phyloP scores from a whole-genome alignment of 2,329 filamentous ascomycete species.

The Thyridium curvatum region DNA sequence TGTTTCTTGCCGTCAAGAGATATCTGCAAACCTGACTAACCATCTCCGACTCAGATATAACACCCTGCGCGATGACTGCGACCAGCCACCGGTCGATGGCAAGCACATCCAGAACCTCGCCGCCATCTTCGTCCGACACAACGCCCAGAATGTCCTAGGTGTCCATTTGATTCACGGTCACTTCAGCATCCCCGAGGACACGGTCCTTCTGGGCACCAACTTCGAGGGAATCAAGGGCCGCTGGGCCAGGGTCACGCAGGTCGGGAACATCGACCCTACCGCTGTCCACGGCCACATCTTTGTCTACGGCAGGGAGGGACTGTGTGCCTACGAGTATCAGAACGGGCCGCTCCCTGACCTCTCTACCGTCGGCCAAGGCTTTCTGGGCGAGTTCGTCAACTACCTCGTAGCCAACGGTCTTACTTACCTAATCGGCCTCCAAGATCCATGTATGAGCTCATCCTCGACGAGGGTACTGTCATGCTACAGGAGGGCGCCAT shows the following conservation, averaged over 20 bases:
- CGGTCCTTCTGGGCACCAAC: constrained; percentile 1
- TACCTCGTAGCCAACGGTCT: neutral
- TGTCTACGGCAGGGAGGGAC: neutral
- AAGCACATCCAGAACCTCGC: too few species aligned
- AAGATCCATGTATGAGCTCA: constrained; percentile 2
- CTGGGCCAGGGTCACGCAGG: too few species aligned
- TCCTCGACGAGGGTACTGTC: neutral
- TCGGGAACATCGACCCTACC: too few species aligned
- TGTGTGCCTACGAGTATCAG: constrained; percentile 1
- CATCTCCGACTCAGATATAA: too few species aligned
- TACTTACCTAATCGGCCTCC: neutral
- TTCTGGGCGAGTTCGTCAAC: neutral
- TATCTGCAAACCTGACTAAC: too few species aligned
- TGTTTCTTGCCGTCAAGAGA: too few species aligned
- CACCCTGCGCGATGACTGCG: too few species aligned
- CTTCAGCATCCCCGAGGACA: neutral
- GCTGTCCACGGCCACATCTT: constrained; percentile 1
- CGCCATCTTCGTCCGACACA: constrained; percentile 2
- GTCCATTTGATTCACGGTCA: constrained; percentile 1
- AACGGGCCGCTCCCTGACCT: neutral
- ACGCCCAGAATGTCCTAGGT: neutral
- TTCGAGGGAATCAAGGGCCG: too few species aligned
- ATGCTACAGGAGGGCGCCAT: neutral
- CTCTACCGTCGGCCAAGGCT: neutral
- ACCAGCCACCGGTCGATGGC: too few species aligned